Percentiles rank a stretch among this genome's conserved stretches.
phyloP scores from a whole-genome alignment of 2,329 filamentous ascomycete species.

The Colletotrichum gloeosporioides region DNA sequence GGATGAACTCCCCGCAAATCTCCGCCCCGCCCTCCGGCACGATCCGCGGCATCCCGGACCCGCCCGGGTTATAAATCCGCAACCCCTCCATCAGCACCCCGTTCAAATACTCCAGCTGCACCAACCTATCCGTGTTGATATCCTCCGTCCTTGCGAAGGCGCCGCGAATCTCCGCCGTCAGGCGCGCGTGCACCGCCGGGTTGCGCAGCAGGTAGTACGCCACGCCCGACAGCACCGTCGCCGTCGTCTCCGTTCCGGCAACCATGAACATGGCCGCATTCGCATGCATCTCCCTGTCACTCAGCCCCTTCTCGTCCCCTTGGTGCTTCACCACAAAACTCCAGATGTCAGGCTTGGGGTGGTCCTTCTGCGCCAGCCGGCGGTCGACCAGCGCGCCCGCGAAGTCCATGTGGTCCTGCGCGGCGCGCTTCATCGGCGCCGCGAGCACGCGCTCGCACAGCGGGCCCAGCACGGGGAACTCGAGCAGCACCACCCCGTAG shows the following conservation, averaged over 20 bases:
- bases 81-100: slow-evolving; percentile 47
- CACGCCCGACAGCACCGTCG: slow-evolving; percentile 44
- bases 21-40: slow-evolving; percentile 36
- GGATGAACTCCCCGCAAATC: slow-evolving; percentile 35
- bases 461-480: slow-evolving; percentile 10
- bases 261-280: slow-evolving; percentile 29
- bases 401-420: slow-evolving; percentile 7
- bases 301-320: neutral
- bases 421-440: slow-evolving; percentile 5
- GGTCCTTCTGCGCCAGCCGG: neutral
- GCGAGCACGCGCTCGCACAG: slow-evolving; percentile 2
- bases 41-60: slow-evolving; percentile 27
- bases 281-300: slow-evolving; percentile 1
- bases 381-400: slow-evolving; percentile 9
- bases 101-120: slow-evolving; percentile 39
- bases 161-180: slow-evolving; percentile 43
- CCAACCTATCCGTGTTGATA: slow-evolving; percentile 38
- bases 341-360: slow-evolving; percentile 19
- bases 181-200: slow-evolving; percentile 29
- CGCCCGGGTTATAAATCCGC: slow-evolving; percentile 34
- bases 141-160: slow-evolving; percentile 39
- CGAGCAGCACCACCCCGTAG: slow-evolving; percentile 9
- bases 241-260: slow-evolving; percentile 52
- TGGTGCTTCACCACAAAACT: neutral
- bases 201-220: slow-evolving; percentile 43